Base-by-base conservation (phyloP, 2,329 filamentous ascomycete genomes). In the Fonsecaea nubica region DNA sequence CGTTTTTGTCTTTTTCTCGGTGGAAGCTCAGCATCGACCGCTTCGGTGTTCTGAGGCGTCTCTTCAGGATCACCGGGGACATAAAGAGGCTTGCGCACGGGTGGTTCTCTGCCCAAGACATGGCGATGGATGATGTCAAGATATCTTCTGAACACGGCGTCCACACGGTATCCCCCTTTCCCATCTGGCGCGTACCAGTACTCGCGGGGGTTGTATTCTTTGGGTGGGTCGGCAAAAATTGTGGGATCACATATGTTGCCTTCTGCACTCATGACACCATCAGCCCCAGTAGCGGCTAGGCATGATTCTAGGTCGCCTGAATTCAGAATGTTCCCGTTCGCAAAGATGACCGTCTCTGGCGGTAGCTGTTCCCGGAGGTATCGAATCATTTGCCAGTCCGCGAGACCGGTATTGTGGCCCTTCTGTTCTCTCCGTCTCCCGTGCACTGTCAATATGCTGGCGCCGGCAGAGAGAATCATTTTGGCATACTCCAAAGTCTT, bases 241-340 rank as follows among this genome's bases (percentile, higher is more conserved):
- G 88, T 89, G 0, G 95, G 95, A 75, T 99, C 92, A 75, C 92
- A 94, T 0, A 99, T 84, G 76, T 97, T 97, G 0, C 93, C 95
- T 79, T 99, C 95, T 4, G 95, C 95, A 72, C 90, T 94, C 95
- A 99, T 98, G 59, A 99, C 88, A 18, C 86, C 95, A 77, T 99
- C 95, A 1, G 90, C 94, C 0, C 93, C 93, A 0, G 95, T 99
- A 4, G 85, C 92, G 58, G 88, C 86, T 21, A 99, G 81, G 75
- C 94, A 98, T 21, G 81, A 81, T 58, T 90, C 86, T 10, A 99
- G 82, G 76, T 99, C 94, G 0, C 84, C 89, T 65, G 90, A 85
- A 76, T 92, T 90, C 65, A 99, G 81, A 40, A 97, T 90, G 75
- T 99, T 99, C 12, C 95, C 95, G 77, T 99, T 99, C 3, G 95